Evolutionary conservation across 176 grass and related monocot genomes (phyloP), one percentile per base, ranked within the genome.

Genomic region (Puya raimondii): DNA sequence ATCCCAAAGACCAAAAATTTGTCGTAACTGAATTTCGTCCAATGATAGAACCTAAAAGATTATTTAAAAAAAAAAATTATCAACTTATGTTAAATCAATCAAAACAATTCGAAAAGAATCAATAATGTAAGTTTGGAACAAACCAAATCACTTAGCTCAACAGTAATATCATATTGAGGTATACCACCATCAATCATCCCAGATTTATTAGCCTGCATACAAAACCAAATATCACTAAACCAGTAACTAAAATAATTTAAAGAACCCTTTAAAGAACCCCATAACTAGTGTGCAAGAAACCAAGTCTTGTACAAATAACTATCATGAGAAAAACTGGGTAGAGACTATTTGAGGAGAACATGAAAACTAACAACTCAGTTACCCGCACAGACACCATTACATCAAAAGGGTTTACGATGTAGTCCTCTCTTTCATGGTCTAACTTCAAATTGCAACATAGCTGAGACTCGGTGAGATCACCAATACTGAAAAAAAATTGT

Each of bases 141-240:
- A 90, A 97, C 93, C 93, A 97, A 81, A 51, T 74, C 72, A 77
- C 81, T 85, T 72, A 97, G 78, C 53, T 97, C 79, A 74, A 85
- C 79, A 83, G 22, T 78, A 21, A 97, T 87, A 65, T 90, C 74
- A 92, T 97, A 97, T 69, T 84, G 89, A 69, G 86, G 86, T 27
- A 80, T 3, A 33, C 29, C 77, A 72, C 89, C 89, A 79, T 97
- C 93, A 85, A 79, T 65, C 63, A 89, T 97, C 70, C 77, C 89
- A 42, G 82, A 70, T 75, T 90, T 97, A 69, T 90, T 90, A 74
- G 79, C 84, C 93, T 97, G 73, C 15, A 49, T 20, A 79, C 74
- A 63, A 54, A 78, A 54, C 65, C 57, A 64, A 29, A 73, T 50
- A 66, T 48, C 23, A 4, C 48, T 61, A 69, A 22, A 69, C 42